Conservation (phyloP, 768 basidiomycete genomes). For the Termitomyces bulborhizus region DNA sequence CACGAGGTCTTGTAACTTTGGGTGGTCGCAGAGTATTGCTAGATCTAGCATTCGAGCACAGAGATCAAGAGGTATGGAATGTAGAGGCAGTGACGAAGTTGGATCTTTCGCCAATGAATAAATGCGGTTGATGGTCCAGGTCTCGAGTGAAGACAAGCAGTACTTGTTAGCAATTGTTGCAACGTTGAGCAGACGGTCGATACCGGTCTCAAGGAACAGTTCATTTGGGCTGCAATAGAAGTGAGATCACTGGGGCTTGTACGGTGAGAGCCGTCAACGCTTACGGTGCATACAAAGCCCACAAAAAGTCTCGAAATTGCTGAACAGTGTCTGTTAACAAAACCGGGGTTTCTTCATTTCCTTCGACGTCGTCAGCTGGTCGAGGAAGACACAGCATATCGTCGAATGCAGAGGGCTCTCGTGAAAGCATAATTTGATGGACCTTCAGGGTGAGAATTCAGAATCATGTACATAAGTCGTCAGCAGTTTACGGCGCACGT, state of each 20-base stretch:
- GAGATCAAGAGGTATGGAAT: conserved; percentile 23
- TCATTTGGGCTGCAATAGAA: conserved; percentile 28
- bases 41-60: conserved; percentile 45
- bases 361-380: conserved; percentile 19
- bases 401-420: conserved; percentile 36
- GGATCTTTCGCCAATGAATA: conserved; percentile 27
- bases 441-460: conserved; percentile 24
- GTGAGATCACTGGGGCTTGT: background rate
- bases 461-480: background rate
- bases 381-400: conserved; percentile 35
- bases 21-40: conserved; percentile 43
- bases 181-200: conserved; percentile 41
- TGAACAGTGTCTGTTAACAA: conserved; percentile 34
- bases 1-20: conserved; percentile 40
- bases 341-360: conserved; percentile 26
- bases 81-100: conserved; percentile 20
- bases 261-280: conserved; percentile 7
- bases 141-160: conserved; percentile 35
- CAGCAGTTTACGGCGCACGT: conserved; percentile 31
- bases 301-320: conserved; percentile 43
- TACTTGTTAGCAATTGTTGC: conserved; percentile 43
- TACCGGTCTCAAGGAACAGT: conserved; percentile 25
- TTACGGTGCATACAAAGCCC: conserved; percentile 45
- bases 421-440: conserved; percentile 34
- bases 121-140: conserved; percentile 36